phyloP scores from a whole-genome alignment of 495 filamentous ascomycete genomes.

The Aspergillus affinis region DNA sequence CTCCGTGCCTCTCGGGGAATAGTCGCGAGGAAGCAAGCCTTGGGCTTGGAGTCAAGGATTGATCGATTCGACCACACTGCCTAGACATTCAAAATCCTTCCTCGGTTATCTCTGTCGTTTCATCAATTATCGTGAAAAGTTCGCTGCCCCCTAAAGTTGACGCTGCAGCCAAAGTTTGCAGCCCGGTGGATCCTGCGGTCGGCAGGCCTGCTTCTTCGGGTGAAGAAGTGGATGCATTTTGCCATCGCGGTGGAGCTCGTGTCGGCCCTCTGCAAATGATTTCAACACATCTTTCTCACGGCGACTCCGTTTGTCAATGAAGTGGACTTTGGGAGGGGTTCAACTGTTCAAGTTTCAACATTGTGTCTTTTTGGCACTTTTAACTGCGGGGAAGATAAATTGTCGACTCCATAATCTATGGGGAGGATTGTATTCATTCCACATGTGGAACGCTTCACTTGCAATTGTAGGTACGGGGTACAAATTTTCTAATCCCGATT shows the following conservation, averaged over 20 bases:
- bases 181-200: constrained; percentile 8
- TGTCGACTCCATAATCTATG: not conserved
- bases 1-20: not conserved
- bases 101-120: not conserved
- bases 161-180: constrained; percentile 1
- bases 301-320: not conserved
- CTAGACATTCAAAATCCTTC: not conserved
- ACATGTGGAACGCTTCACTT: not conserved
- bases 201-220: constrained; percentile 16
- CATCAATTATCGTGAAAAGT: not conserved
- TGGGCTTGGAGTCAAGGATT: not conserved
- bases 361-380: not conserved
- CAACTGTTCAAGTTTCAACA: not conserved
- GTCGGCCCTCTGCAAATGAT: not conserved
- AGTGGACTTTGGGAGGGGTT: not conserved
- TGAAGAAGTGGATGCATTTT: constrained; percentile 7
- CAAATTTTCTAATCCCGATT: no score
- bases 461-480: no score
- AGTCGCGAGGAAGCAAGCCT: not conserved
- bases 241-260: constrained; percentile 10
- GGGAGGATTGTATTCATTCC: not conserved
- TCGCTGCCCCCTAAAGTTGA: not conserved
- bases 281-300: not conserved
- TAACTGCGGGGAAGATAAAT: not conserved
- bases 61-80: not conserved